Percentiles rank a stretch among this genome's conserved stretches.
These are phyloP conservation scores for Bromus sterilis DNA, from an alignment of 176 grass and related monocot species.

Conservation along the genomic window DNA sequence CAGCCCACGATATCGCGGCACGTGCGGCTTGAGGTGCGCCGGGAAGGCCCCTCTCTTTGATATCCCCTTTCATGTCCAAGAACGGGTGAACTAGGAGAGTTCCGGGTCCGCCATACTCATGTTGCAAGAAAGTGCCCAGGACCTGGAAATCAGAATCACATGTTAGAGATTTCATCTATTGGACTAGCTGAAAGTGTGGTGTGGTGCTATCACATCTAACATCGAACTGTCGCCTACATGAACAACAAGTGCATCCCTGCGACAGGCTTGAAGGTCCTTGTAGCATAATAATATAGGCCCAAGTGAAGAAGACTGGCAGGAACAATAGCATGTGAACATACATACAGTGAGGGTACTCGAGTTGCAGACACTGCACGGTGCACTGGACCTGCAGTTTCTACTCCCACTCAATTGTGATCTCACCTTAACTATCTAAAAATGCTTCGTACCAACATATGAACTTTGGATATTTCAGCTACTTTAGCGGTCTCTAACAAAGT, in stretches of 20 bases:
- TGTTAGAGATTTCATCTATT: neutral
- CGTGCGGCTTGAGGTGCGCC: slow-evolving; percentile 69
- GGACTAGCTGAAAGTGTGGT: neutral
- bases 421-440: neutral
- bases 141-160: slow-evolving; percentile 43
- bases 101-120: slow-evolving; percentile 70
- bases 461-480: neutral
- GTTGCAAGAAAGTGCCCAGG: slow-evolving; percentile 42
- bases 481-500: neutral
- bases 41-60: slow-evolving; percentile 56
- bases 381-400: neutral
- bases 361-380: neutral
- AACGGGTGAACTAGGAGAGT: slow-evolving; percentile 81
- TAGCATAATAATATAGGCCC: neutral
- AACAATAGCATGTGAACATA: neutral
- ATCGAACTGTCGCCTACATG: neutral
- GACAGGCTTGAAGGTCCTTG: neutral
- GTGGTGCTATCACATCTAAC: neutral
- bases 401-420: neutral
- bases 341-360: neutral
- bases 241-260: neutral
- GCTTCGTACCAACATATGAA: neutral
- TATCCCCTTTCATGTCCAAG: slow-evolving; percentile 71
- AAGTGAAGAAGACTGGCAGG: neutral
- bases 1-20: slow-evolving; percentile 62